Base-by-base conservation (phyloP, 1,284 basidiomycete genomes). In the Ceratobasidium sp. region DNA sequence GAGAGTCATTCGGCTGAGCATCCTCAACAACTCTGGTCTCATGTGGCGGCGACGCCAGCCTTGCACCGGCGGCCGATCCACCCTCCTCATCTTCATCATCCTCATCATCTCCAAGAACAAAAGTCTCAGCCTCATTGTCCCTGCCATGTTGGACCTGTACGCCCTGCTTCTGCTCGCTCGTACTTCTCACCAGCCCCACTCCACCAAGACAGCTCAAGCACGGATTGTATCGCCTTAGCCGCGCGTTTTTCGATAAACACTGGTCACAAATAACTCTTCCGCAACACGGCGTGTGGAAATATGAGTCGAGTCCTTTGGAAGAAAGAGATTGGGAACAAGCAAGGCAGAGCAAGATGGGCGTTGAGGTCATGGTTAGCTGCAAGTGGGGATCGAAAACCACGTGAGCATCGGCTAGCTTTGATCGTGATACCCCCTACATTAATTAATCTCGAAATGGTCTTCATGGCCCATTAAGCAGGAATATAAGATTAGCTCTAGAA, bases 41-140 rank as follows among this genome's bases (percentile, higher is more conserved):
- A 28, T 35, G 47, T 9, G 41, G 14, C 16, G 47, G 46, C 26
- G 8, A 43, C 23, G 52, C 28, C 2, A 16, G 30, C 58, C 72
- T 44, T 72, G 47, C 49, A 43, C 23, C 14, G 44, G 21, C 35
- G 44, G 32, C 52, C 49, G 35, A 43, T 52, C 9, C 62, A 76
- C 21, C 75, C 76, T 16, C 79, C 77, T 8, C 80, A 41, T 81
- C 82, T 8, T 87, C 86, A 7, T 85, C 85, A 18, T 88, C 87
- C 0, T 86, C 85, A 46, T 87, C 87, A 64, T 88, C 89, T 14
- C 87, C 90, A 3, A 92, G 76, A 0, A 88, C 82, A 79, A 90
- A 92, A 21, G 47, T 62, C 69, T 72, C 63, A 38, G 59, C 64
- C 13, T 69, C 69, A 21, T 64, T 63, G 14, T 73, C 74, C 70